Evolutionary conservation across 257 asterid species (phyloP).

Genomic region (Solanum sejunctum): DNA sequence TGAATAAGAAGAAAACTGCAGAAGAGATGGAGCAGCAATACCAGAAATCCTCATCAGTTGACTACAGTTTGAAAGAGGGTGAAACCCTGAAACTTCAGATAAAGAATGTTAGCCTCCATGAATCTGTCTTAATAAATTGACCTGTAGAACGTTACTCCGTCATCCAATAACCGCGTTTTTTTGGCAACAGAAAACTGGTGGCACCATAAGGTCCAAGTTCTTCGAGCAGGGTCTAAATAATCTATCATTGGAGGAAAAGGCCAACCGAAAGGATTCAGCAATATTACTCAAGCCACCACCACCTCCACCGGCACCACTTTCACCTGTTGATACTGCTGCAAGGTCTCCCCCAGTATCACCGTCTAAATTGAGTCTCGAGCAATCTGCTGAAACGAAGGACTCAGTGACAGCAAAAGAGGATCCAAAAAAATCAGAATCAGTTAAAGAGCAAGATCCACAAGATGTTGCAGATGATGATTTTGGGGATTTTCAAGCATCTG

Average conservation of each 20-base stretch:
- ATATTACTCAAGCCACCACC: slow-evolving; percentile 56
- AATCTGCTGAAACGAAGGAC: slow-evolving; percentile 14
- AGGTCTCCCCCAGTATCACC: slow-evolving; percentile 26
- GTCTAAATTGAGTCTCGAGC: slow-evolving; percentile 23
- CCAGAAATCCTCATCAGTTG: slow-evolving; percentile 70
- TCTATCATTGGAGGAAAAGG: slow-evolving; percentile 59
- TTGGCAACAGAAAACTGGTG: slow-evolving; percentile 34
- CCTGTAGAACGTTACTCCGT: neutral
- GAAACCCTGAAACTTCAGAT: slow-evolving; percentile 84
- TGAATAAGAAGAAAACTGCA: slow-evolving; percentile 87
- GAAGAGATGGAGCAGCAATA: slow-evolving; percentile 96
- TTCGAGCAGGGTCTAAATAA: slow-evolving; percentile 72
- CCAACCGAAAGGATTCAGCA: slow-evolving; percentile 25
- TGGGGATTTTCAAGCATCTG: slow-evolving; percentile 97
- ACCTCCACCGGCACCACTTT: slow-evolving; percentile 51
- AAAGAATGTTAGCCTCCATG: slow-evolving; percentile 41
- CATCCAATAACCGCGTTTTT: neutral
- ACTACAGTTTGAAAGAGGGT: slow-evolving; percentile 94
- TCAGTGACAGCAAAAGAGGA: slow-evolving; percentile 12
- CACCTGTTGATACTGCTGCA: slow-evolving; percentile 38
- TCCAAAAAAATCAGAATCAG: slow-evolving; percentile 16
- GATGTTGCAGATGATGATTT: slow-evolving; percentile 71
- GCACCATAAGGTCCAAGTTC: slow-evolving; percentile 55
- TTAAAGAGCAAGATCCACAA: slow-evolving; percentile 19
- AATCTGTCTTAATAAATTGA: neutral